Conservation (phyloP, 2,329 filamentous ascomycete genomes). For the Ascochyta clinopodiicola region DNA sequence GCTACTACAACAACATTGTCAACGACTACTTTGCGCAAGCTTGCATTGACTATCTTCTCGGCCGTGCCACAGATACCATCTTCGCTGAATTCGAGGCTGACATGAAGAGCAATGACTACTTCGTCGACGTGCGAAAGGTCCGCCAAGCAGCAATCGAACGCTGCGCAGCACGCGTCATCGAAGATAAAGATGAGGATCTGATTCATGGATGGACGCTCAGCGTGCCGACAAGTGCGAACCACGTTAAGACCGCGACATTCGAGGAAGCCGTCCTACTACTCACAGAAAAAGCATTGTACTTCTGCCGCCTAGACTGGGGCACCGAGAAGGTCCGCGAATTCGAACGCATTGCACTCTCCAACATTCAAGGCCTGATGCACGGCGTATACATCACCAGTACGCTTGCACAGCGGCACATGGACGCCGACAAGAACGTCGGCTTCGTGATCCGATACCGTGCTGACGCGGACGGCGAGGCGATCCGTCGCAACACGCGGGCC, state of each 20-base stretch:
- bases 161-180: constrained; percentile 82
- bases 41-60: constrained; percentile 91
- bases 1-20: constrained; percentile 85
- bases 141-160: constrained; percentile 89
- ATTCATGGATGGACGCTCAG: constrained; percentile 89
- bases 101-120: constrained; percentile 92
- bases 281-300: constrained; percentile 84
- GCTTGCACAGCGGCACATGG: constrained; percentile 75
- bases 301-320: constrained; percentile 92
- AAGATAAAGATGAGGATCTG: constrained; percentile 78
- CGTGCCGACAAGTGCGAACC: constrained; percentile 75
- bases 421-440: constrained; percentile 82
- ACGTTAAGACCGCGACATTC: constrained; percentile 71
- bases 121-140: constrained; percentile 82
- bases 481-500: constrained; percentile 84
- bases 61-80: constrained; percentile 81
- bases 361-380: constrained; percentile 74
- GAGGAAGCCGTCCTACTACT: constrained; percentile 88
- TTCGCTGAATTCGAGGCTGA: constrained; percentile 95
- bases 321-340: constrained; percentile 94
- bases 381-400: constrained; percentile 93
- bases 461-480: constrained; percentile 71
- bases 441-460: constrained; percentile 80
- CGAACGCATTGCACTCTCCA: constrained; percentile 79
- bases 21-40: constrained; percentile 98